Base-by-base conservation (phyloP, 164 flowering plant species). In the Vitis riparia region DNA sequence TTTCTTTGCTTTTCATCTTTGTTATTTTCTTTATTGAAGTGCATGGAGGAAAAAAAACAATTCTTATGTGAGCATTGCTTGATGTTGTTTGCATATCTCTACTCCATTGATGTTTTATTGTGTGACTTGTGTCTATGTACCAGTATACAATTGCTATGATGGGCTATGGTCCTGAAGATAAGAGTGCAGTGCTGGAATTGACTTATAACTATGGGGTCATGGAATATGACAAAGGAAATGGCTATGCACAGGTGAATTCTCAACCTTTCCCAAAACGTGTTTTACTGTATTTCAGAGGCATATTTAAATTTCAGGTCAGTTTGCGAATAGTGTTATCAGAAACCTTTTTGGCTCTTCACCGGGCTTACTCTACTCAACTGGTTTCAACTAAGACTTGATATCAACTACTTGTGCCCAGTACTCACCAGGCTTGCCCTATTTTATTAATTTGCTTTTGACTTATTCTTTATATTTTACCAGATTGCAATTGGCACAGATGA, bases 81-180 rank as follows among this genome's bases (percentile, higher is more conserved):
- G 11, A 15, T 73, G 23, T 6, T 19, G 47, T 73, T 15, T 67
- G 27, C 19, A 48, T 58, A 50, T 59, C 29, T 30, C 59, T 56
- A 48, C 30, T 23, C 8, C 49, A 44, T 0, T 56, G 52, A 5
- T 56, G 13, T 67, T n/a, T 59, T 67, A 53, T 23, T 7, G 16
- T 16, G 51, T 1, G 68, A 11, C 55, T 37, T 51, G 0, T 11
- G 58, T 52, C 75, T 50, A 23, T 23, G 27, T 23, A 23, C 27
- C 78, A 84, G 87, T 79, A 76, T 55, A 75, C 83, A n/a, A 30
- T 59, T 56, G 87, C 83, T 8, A 58, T 79, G 30, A 68, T 84
- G 85, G 85, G 87, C 8, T 84, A 84, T 74, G 87, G 87, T 60
- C 83, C 80, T 29, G 87, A 81, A 73, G 83, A 79, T 44, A 77